Conservation (phyloP, 352 stramenopile genomes). For the Globisporangium middletonii region DNA sequence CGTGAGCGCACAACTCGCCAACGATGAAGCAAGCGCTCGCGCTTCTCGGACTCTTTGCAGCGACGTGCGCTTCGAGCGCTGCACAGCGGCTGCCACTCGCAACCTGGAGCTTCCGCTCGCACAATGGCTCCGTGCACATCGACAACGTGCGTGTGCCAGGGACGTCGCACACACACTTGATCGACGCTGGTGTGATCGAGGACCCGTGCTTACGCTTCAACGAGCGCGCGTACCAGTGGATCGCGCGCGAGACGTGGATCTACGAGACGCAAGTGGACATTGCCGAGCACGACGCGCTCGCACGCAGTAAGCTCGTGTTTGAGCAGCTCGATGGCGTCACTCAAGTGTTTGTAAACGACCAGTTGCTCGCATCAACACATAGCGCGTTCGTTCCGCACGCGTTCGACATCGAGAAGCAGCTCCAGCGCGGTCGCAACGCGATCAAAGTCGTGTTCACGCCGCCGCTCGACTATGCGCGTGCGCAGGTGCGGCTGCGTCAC, state of each 20-base stretch:
- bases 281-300: background rate
- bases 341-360: slow-evolving; percentile 57
- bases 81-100: slow-evolving; percentile 28
- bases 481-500: slow-evolving; percentile 17
- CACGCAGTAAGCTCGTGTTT: slow-evolving; percentile 35
- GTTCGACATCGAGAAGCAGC: slow-evolving; percentile 25
- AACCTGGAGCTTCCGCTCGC: slow-evolving; percentile 41
- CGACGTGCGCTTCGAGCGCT: background rate
- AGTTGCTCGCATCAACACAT: slow-evolving; percentile 32
- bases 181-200: slow-evolving; percentile 47
- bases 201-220: slow-evolving; percentile 74
- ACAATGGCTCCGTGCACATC: slow-evolving; percentile 54
- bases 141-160: slow-evolving; percentile 51
- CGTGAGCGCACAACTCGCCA: background rate
- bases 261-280: slow-evolving; percentile 57
- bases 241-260: slow-evolving; percentile 62
- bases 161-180: slow-evolving; percentile 66
- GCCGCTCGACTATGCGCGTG: slow-evolving; percentile 39
- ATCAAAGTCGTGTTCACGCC: slow-evolving; percentile 58
- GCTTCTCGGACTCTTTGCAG: background rate
- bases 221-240: slow-evolving; percentile 59
- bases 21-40: background rate
- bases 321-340: slow-evolving; percentile 69
- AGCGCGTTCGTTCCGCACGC: slow-evolving; percentile 68
- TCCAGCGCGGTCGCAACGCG: slow-evolving; percentile 29